Base-by-base conservation (phyloP, 2,329 filamentous ascomycete genomes). In the Colletotrichum trifolii region DNA sequence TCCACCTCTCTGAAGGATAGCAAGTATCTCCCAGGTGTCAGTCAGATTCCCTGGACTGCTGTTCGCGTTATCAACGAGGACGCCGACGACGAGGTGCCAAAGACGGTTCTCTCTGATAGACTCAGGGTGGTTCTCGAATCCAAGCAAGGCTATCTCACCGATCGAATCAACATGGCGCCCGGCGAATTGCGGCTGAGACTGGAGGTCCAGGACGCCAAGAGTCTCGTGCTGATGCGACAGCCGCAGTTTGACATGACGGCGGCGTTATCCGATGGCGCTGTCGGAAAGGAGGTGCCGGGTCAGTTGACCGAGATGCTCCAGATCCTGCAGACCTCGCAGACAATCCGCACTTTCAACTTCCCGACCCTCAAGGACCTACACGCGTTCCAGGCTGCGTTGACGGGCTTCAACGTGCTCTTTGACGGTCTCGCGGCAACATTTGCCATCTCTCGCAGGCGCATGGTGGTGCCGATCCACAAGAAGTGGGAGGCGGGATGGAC, bases 381-480 rank as follows among this genome's bases (percentile, higher is more conserved):
- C 74, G 80, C 83, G 8, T 97, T 97, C 76, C 87, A 97, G 74
- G 82, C 84, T 53, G 91, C 92, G 3, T 81, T 97, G 60, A 97
- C 93, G 0, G 93, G 94, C 0, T 96, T 91, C 76, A 83, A 83
- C 34, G 92, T 97, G 13, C 79, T 91, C 8, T 94, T 90, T 69
- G 91, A 93, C 73, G 88, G 88, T 7, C 78, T 92, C 56, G 93
- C 93, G 6, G 82, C 85, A 8, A 89, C 88, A 0, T 92, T 97
- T 75, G 89, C 91, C 63, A 97, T 97, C 69, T 89, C 94, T 2
- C 89, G 94, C 36, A 88, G 92, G 53, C 87, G 92, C 69, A 96
- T 94, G 90, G 92, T 97, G 11, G 93, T 97, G 13, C 93, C 93
- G 0, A 95, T 97, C 69, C 92, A 96, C 80, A 97, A 97, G 79